These are phyloP conservation scores for Cystofilobasidium macerans DNA, from an alignment of 768 basidiomycete genomes.

Conservation along the genomic window DNA sequence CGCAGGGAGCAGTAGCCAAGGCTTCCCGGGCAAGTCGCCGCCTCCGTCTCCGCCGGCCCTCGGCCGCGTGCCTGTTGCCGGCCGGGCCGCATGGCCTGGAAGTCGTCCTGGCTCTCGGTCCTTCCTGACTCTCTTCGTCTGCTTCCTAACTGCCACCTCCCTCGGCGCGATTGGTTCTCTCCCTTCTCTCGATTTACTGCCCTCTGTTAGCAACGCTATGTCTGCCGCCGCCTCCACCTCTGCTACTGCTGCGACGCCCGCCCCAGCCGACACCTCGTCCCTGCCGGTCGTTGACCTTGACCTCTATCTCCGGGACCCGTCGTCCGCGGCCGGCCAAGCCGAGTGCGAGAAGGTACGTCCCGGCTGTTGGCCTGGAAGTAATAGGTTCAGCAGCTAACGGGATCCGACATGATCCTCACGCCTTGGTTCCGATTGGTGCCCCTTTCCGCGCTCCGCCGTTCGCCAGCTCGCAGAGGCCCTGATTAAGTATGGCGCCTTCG, in stretches of 20 bases:
- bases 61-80: too few relatives aligned
- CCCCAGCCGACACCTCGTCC: conserved; percentile 12
- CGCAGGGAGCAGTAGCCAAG: too few relatives aligned
- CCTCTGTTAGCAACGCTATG: neutral
- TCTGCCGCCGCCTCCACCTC: neutral
- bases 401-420: too few relatives aligned
- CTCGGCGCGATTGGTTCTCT: too few relatives aligned
- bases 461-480: conserved; percentile 49
- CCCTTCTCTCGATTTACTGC: neutral
- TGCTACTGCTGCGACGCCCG: neutral
- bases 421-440: neutral
- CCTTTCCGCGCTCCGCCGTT: neutral
- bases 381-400: too few relatives aligned
- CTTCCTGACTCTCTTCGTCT: too few relatives aligned
- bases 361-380: too few relatives aligned
- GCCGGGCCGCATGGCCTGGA: too few relatives aligned
- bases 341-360: conserved; percentile 24
- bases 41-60: too few relatives aligned
- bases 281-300: conserved; percentile 32
- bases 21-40: too few relatives aligned
- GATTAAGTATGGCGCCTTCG: conserved; percentile 62
- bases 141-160: too few relatives aligned
- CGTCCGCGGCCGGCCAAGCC: conserved; percentile 21
- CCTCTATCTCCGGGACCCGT: conserved; percentile 30
- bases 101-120: too few relatives aligned